Evolutionary conservation across 805 yeast species (phyloP), one percentile per base, ranked within the genome.

Genomic region (Clavispora phyllophila): DNA sequence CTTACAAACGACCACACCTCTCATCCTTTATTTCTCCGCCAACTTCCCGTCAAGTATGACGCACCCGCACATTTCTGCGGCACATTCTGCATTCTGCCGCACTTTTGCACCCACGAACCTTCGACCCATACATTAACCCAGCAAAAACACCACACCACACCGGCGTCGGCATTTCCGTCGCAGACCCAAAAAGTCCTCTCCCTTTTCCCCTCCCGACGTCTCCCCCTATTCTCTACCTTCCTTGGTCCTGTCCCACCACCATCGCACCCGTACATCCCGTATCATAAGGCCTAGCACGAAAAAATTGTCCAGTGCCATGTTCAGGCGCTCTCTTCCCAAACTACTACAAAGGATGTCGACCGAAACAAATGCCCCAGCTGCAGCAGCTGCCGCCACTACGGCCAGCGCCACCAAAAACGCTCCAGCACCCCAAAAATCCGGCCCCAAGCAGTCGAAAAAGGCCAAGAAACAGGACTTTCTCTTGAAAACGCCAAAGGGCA

Each of bases 401-500:
- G 40, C 42, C 23, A 43, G 35, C 18, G 13, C 39, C 2, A 24
- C 44, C 15, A 39, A 38, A 15, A 43, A 39, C 14, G 41, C 43
- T 2, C n/a, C 31, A 12, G 19, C 26, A 9, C 38, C 55, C 36
- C 50, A 53, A 39, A 51, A 55, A 36, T 34, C 49, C 36, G 48
- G 40, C 27, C 5, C 41, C 37, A 37, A 37, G 14, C 45, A 44
- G 23, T 42, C 41, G 42, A 64, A 62, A 46, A 66, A 65, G 51
- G 61, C 69, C 39, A 73, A 73, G 60, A 66, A 72, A 46, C 53
- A 48, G 32, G 78, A 78, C 47, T 89, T 87, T 62, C 79, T 85
- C 48, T 73, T 93, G 61, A 93, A 93, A 66, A 88, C 95, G 35
- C 98, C 99, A 40, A 93, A 93, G 64, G 99, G 99, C 50, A 70